Conservation (phyloP, 345 rosid genomes). For the Nephelium lappaceum region DNA sequence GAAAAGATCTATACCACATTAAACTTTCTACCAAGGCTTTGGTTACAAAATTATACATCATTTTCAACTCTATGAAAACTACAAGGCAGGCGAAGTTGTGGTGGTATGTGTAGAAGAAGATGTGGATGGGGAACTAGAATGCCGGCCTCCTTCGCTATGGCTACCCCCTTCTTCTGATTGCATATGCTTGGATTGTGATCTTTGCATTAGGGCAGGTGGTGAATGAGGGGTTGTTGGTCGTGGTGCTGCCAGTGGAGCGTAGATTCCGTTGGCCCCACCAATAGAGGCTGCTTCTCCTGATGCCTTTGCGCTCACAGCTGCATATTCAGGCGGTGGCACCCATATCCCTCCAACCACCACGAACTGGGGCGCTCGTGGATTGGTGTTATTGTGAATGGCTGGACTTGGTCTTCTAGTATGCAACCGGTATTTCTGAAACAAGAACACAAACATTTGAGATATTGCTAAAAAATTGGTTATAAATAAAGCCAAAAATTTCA, state of each 20-base stretch:
- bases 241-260: slow-evolving; percentile 50
- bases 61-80: neutral
- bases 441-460: neutral
- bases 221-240: slow-evolving; percentile 20
- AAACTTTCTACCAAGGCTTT: slow-evolving; percentile 10
- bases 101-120: slow-evolving; percentile 75
- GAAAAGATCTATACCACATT: neutral
- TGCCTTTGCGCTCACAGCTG: slow-evolving; percentile 40
- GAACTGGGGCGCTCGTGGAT: slow-evolving; percentile 69
- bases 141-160: slow-evolving; percentile 41
- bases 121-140: slow-evolving; percentile 58
- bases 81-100: slow-evolving; percentile 47
- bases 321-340: slow-evolving; percentile 71
- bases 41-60: slow-evolving; percentile 43
- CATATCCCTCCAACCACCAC: slow-evolving; percentile 93
- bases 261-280: slow-evolving; percentile 32
- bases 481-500: neutral
- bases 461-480: neutral
- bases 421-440: slow-evolving; percentile 81
- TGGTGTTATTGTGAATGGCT: slow-evolving; percentile 41
- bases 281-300: slow-evolving; percentile 29
- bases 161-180: slow-evolving; percentile 54
- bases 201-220: slow-evolving; percentile 7
- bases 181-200: slow-evolving; percentile 27
- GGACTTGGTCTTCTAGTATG: slow-evolving; percentile 81